Base-by-base conservation (phyloP, 768 basidiomycete genomes). In the Antrodiella citrinella region DNA sequence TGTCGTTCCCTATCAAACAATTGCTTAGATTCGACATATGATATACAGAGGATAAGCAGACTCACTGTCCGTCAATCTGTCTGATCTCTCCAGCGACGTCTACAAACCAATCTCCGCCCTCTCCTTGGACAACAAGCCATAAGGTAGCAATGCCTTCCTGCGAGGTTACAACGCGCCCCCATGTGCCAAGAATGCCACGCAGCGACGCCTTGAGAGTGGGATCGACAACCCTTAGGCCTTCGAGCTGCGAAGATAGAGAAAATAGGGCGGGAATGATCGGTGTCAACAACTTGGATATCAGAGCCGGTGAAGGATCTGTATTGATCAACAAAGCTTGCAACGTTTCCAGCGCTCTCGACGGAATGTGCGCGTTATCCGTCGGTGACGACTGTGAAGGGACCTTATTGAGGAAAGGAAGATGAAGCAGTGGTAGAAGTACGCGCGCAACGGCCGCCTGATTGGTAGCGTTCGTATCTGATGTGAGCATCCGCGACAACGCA, bases 241-340 rank as follows among this genome's bases (percentile, higher is more conserved):
- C 74, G 7, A 91, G 59, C 51, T 80, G 69, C 51, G 71, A 73
- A 3, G 76, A 65, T 1, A 93, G 67, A 1, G 80, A 72, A 63
- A 91, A 91, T 4, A 95, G 64, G 0, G 77, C 65, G 0, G 83
- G 67, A 0, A 86, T 56, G 26, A 94, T 77, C 0, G 89, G 87
- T 1, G 84, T 81, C 7, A 92, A 62, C 4, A 91, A 58, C 18
- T 69, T 62, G 0, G 80, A 73, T 38, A 90, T 74, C 39, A 90
- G 72, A 2, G 67, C 63, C 0, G 90, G 86, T 3, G 87, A 84
- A 4, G 91, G 90, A 54, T 94, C 89, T 4, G 82, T 79, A 56
- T 92, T 87, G 4, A 81, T 74, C 2, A 89, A 66, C 22, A 94
- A 67, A 0, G 71, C 69, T 46, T 75, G 68, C 18, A 91, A 63